Conservation (phyloP, 2,329 filamentous ascomycete species). For the Salinomyces thailandicus region DNA sequence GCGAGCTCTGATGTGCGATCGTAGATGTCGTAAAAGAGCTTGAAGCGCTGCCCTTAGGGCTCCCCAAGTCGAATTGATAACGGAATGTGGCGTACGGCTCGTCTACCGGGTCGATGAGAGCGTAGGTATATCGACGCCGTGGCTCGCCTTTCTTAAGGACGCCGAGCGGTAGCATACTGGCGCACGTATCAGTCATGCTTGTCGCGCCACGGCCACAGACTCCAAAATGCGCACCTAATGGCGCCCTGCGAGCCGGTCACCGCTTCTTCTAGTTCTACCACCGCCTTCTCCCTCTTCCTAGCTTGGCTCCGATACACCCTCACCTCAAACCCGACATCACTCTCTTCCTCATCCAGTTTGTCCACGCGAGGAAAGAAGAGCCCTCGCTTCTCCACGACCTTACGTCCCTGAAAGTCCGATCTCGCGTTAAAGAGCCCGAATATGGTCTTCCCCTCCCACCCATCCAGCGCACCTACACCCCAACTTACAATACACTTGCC, state of each 20-base stretch:
- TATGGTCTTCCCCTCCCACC: constrained; percentile 35
- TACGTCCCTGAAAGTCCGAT: constrained; percentile 21
- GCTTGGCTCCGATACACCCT: constrained; percentile 31
- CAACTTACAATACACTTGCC: constrained; percentile 32
- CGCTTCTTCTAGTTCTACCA: constrained; percentile 9
- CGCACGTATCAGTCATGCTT: background rate
- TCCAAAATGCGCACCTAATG: too few relatives aligned
- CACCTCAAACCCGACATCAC: constrained; percentile 30
- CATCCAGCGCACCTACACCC: constrained; percentile 33
- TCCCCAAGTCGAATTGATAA: constrained; percentile 16
- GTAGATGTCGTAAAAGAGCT: too few relatives aligned
- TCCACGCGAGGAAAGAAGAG: constrained; percentile 28
- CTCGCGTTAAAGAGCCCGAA: constrained; percentile 33
- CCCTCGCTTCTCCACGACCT: constrained; percentile 31
- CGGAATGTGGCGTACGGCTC: constrained; percentile 38
- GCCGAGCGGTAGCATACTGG: constrained; percentile 5
- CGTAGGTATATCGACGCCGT: constrained; percentile 39
- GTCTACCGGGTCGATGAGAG: constrained; percentile 39
- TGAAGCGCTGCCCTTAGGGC: background rate
- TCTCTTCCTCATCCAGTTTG: constrained; percentile 3
- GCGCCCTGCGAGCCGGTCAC: too few relatives aligned
- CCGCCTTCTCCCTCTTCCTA: constrained; percentile 28
- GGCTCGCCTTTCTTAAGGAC: constrained; percentile 29
- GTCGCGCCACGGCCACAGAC: too few relatives aligned
- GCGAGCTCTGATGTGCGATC: too few relatives aligned